Evolutionary conservation across 768 basidiomycete species (phyloP), one percentile per base, ranked within the genome.

Genomic region (Hygrocybe coccinea): DNA sequence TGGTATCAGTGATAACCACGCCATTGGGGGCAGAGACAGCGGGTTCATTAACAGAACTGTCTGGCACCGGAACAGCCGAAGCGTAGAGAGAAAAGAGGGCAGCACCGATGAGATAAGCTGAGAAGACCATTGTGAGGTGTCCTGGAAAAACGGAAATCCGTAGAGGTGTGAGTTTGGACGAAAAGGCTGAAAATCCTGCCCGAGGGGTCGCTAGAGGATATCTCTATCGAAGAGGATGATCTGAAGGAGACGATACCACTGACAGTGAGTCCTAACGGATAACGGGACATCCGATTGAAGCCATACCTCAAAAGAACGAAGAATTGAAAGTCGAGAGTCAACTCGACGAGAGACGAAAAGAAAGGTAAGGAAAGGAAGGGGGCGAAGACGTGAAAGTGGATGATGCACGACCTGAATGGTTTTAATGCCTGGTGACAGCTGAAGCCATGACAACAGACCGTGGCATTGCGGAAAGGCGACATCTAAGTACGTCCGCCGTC

Each of bases 171-270:
- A 22, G 62, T 67, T 53, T 65, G 71, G 70, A 71, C 70, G 71
- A 67, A 68, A 72, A 72, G 67, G 69, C 74, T 68, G 69, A 67
- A 73, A 74, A 54, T 34, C 81, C 84, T 83, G 81, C 79, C 82
- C 72, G 79, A 82, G 84, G 79, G 75, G 65, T 73, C 73, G 71
- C 68, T 74, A 70, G 73, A 66, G 68, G 68, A 66, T 65, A 66
- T 73, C 80, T 84, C 85, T 87, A 71, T 84, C 85, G 80, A 87
- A 86, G 84, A 84, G 80, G 75, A 74, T 78, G 78, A 81, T 82
- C 82, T 83, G 67, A 54, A 19, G 53, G 43, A 52, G 21, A 37
- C 21, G 17, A 45, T 39, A 34, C 33, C 43, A 53, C 21, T 57
- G 11, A 50, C 54, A 54, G 46, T 58, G 59, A 41, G 45, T 49